Base-by-base conservation (phyloP, 129 eudicot species). In the Mikania micrantha region DNA sequence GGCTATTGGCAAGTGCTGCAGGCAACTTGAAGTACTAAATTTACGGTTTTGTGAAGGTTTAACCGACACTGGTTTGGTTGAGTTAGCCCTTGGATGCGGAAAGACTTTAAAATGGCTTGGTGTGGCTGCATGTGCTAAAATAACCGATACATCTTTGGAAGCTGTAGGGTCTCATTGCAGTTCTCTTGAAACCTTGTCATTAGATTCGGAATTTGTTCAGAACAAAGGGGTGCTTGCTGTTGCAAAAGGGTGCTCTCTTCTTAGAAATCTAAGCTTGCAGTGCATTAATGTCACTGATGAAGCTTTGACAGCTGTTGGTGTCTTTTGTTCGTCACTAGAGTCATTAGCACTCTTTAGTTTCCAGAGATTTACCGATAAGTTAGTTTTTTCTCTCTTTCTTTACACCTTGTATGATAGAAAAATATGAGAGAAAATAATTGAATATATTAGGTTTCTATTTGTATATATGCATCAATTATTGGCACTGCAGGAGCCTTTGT, bases 41-140 rank as follows among this genome's bases (percentile, higher is more conserved):
- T 64, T 91, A 79, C 81, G 91, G 8, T 91, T 83, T 70, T 88
- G 98, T 81, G 98, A 91, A 79, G 96, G 98, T 35, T 38, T 91
- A 66, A 88, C 91, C 1, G 96, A 91, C 74, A 69, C 68, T 34
- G 98, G 96, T 27, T 69, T 91, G 81, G 87, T 77, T 65, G 80
- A 82, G 65, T 61, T 91, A 60, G 88, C 88, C 28, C 9, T 66
- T 39, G 91, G 98, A 35, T 85, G 90, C 73, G 85, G 86, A 58
- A 79, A 71, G 65, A 78, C 92, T 9, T 76, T 91, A 76, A 91
- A 85, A 76, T 87, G 90, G 50, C 82, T 91, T 12, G 90, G 93
- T 17, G 79, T 91, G 74, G 97, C 93, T 50, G 94, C 94, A 21
- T 91, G 98, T 80, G 90, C 88, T 60, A 88, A 83, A 76, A 78